phyloP scores from a whole-genome alignment of 2,329 filamentous ascomycete genomes.

The Drechslerella stenobrocha region DNA sequence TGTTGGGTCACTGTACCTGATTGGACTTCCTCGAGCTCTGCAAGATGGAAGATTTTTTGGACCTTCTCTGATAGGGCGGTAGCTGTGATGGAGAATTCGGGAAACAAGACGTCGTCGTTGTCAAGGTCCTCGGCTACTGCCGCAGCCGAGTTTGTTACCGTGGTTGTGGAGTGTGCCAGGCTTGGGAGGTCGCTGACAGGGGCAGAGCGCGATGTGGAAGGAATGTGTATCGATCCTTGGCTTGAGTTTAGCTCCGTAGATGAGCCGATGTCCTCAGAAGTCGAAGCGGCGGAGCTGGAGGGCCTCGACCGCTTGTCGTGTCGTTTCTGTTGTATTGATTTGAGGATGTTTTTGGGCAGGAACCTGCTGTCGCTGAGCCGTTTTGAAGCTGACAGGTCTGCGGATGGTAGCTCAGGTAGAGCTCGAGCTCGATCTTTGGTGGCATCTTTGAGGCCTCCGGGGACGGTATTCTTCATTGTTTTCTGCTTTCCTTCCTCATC shows the following conservation, averaged over 20 bases:
- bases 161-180: constrained; percentile 38
- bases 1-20: constrained; percentile 62
- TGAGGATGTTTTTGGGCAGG: constrained; percentile 41
- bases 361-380: constrained; percentile 35
- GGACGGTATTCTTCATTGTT: constrained; percentile 34
- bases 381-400: constrained; percentile 32
- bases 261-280: constrained; percentile 33
- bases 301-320: constrained; percentile 28
- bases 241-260: constrained; percentile 42
- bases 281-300: constrained; percentile 25
- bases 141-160: constrained; percentile 50
- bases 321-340: constrained; percentile 47
- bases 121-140: constrained; percentile 51
- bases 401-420: constrained; percentile 31
- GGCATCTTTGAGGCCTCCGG: constrained; percentile 29
- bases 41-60: constrained; percentile 83
- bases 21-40: constrained; percentile 79
- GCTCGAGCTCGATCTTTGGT: constrained; percentile 34
- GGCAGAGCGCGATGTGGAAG: constrained; percentile 45
- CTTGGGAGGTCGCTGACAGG: constrained; percentile 44
- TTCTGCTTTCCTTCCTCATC: constrained; percentile 49
- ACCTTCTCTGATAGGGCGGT: constrained; percentile 67
- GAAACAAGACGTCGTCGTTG: constrained; percentile 49
- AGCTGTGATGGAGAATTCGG: constrained; percentile 45
- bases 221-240: constrained; percentile 27